These are phyloP conservation scores for Lyophyllum shimeji DNA, from an alignment of 768 basidiomycete species.

Conservation along the genomic window DNA sequence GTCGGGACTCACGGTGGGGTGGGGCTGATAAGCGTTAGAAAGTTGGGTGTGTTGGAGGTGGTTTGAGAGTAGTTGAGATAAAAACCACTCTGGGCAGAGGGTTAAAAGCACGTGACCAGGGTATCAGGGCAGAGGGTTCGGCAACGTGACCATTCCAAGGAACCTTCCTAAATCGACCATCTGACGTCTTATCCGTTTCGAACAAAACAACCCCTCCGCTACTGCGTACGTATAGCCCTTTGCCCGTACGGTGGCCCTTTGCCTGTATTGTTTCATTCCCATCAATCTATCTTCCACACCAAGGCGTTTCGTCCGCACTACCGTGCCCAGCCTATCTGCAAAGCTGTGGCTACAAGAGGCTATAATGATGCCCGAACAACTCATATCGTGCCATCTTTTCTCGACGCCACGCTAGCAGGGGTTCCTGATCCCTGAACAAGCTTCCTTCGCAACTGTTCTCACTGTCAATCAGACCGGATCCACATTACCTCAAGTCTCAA, in stretches of 20 bases:
- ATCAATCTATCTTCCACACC: background rate
- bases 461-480: background rate
- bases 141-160: slow-evolving; percentile 26
- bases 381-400: too few species aligned
- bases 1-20: slow-evolving; percentile 41
- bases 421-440: too few species aligned
- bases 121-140: slow-evolving; percentile 47
- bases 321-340: too few species aligned
- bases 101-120: slow-evolving; percentile 46
- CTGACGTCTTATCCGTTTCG: background rate
- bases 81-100: slow-evolving; percentile 70
- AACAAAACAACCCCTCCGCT: background rate
- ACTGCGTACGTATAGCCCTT: slow-evolving; percentile 2
- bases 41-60: slow-evolving; percentile 45
- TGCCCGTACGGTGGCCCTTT: background rate
- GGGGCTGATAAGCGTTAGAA: slow-evolving; percentile 41
- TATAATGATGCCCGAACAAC: too few species aligned
- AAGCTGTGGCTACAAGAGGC: too few species aligned
- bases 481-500: too few species aligned
- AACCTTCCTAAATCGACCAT: slow-evolving; percentile 17
- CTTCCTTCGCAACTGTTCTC: background rate
- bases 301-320: too few species aligned
- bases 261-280: background rate
- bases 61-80: slow-evolving; percentile 56
- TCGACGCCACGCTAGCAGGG: too few species aligned